A percentile compares a stretch with the other conserved stretches of the same genome.
Evolutionary conservation across 345 rosid genomes (phyloP).

Genomic region (Lepidium africanum): DNA sequence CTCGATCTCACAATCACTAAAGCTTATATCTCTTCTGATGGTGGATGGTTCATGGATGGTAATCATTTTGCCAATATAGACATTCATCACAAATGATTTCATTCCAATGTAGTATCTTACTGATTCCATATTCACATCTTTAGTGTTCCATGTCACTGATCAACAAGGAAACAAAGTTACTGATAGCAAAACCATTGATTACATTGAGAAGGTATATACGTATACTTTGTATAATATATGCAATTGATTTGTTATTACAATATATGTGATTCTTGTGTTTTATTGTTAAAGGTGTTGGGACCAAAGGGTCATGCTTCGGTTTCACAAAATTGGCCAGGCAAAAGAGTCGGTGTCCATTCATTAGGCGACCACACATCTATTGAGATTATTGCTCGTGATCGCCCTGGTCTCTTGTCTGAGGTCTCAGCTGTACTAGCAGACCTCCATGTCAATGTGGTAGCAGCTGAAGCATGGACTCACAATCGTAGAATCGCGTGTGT

Average conservation of each 20-base stretch:
- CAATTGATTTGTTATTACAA: neutral
- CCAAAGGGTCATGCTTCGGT: constrained; percentile 54
- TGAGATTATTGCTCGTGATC: constrained; percentile 79
- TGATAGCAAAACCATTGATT: constrained; percentile 63
- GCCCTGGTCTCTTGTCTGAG: constrained; percentile 87
- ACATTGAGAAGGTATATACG: constrained; percentile 63
- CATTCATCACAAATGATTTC: neutral
- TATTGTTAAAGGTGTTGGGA: constrained; percentile 57
- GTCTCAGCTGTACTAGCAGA: constrained; percentile 72
- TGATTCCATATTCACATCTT: neutral
- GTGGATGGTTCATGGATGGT: constrained; percentile 99
- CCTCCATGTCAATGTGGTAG: constrained; percentile 70
- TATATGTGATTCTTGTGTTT: constrained; percentile 1
- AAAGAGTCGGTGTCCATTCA: constrained; percentile 72
- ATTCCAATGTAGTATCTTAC: neutral
- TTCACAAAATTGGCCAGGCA: constrained; percentile 54
- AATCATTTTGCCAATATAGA: constrained; percentile 7
- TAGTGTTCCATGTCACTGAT: constrained; percentile 83
- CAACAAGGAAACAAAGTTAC: constrained; percentile 81
- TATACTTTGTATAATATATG: neutral
- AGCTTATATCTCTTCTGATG: constrained; percentile 95
- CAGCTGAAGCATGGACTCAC: constrained; percentile 95
- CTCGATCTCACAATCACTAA: constrained; percentile 83
- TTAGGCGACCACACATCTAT: constrained; percentile 79
- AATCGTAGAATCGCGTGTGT: constrained; percentile 78